Conservation (phyloP, 805 yeast genomes). For the Priceomyces melissophilus region DNA sequence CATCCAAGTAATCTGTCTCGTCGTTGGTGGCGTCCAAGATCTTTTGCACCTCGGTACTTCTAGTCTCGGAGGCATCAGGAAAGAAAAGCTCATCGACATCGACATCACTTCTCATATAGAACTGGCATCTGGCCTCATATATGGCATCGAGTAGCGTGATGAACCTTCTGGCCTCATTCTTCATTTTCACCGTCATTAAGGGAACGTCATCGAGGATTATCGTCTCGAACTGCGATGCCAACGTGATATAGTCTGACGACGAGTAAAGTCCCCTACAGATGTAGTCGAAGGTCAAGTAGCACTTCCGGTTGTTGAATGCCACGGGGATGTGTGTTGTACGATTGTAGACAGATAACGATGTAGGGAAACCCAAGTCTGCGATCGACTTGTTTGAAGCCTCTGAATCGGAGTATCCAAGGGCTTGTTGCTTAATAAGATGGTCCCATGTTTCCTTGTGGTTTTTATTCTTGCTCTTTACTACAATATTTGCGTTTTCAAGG, state of each 20-base stretch:
- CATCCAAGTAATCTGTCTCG: slow-evolving; percentile 36
- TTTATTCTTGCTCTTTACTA: slow-evolving; percentile 24
- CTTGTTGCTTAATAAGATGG: slow-evolving; percentile 21
- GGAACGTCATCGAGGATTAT: slow-evolving; percentile 63
- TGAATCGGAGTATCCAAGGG: slow-evolving; percentile 12
- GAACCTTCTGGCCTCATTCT: slow-evolving; percentile 66
- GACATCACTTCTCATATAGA: slow-evolving; percentile 50
- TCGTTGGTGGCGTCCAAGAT: slow-evolving; percentile 15
- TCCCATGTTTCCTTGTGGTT: slow-evolving; percentile 33
- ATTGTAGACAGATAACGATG: slow-evolving; percentile 51
- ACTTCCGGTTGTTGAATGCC: slow-evolving; percentile 38
- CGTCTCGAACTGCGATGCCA: slow-evolving; percentile 58
- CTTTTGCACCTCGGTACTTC: slow-evolving; percentile 10
- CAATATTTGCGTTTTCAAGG: slow-evolving; percentile 22
- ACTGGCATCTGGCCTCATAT: slow-evolving; percentile 63
- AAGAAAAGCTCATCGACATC: slow-evolving; percentile 56
- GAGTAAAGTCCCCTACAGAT: slow-evolving; percentile 57
- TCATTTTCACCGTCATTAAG: slow-evolving; percentile 49
- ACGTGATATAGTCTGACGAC: slow-evolving; percentile 66
- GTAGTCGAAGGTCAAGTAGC: slow-evolving; percentile 48
- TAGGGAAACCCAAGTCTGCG: slow-evolving; percentile 16
- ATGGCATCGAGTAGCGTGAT: slow-evolving; percentile 66
- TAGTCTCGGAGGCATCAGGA: slow-evolving; percentile 40
- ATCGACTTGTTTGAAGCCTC: slow-evolving; percentile 5
- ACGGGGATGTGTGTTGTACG: slow-evolving; percentile 47